These are phyloP conservation scores for Xylaria telfairii DNA, from an alignment of 495 filamentous ascomycete genomes.

Conservation along the genomic window DNA sequence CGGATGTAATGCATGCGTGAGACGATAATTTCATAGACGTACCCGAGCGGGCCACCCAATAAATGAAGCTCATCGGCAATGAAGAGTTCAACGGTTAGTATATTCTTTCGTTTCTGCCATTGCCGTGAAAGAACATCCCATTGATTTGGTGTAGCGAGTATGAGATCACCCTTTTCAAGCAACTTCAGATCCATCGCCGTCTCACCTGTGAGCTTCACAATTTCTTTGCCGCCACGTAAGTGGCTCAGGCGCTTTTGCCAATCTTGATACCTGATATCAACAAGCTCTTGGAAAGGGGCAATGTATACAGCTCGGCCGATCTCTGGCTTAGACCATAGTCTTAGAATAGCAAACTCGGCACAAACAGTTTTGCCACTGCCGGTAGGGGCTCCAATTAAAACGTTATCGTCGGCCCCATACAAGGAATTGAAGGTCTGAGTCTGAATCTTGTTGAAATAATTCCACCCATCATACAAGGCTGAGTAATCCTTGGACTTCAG, in stretches of 20 bases:
- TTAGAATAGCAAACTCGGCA: slow-evolving; percentile 89
- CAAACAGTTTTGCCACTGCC: slow-evolving; percentile 97
- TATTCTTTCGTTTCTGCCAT: slow-evolving; percentile 94
- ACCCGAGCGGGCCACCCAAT: slow-evolving; percentile 88
- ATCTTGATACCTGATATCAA: slow-evolving; percentile 78
- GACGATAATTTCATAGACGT: slow-evolving; percentile 93
- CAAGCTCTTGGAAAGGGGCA: slow-evolving; percentile 93
- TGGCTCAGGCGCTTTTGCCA: slow-evolving; percentile 79
- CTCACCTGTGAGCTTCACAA: slow-evolving; percentile 94
- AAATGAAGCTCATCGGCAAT: slow-evolving; percentile 97
- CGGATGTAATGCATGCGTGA: slow-evolving; percentile 98
- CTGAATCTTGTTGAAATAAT: slow-evolving; percentile 95
- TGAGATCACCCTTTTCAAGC: slow-evolving; percentile 85
- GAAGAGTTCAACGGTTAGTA: slow-evolving; percentile 88
- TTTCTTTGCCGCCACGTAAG: slow-evolving; percentile 83
- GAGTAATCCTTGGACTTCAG: slow-evolving; percentile 86
- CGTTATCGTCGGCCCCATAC: slow-evolving; percentile 87
- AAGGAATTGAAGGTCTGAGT: slow-evolving; percentile 96
- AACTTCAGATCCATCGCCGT: slow-evolving; percentile 90
- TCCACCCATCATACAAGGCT: slow-evolving; percentile 82
- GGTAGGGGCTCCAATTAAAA: slow-evolving; percentile 86
- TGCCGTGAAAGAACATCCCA: slow-evolving; percentile 96
- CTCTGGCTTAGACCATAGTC: slow-evolving; percentile 78
- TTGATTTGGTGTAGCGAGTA: slow-evolving; percentile 89
- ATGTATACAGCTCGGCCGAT: slow-evolving; percentile 90